phyloP scores from a whole-genome alignment of 1,284 basidiomycete species.

The Naganishia cerealis region DNA sequence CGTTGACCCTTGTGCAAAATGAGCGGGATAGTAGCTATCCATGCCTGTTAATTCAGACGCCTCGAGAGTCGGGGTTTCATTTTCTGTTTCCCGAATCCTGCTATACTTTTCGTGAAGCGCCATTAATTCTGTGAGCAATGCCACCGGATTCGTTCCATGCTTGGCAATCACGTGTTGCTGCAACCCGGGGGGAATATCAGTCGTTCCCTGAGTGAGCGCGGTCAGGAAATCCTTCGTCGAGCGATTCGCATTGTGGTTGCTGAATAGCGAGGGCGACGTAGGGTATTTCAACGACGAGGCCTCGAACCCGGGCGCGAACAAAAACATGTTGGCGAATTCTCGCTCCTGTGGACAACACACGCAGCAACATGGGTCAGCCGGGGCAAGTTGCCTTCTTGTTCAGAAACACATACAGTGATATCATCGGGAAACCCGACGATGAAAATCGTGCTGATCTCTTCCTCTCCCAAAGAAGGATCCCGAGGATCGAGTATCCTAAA shows the following conservation, averaged over 20 bases:
- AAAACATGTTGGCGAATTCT: constrained; percentile 99
- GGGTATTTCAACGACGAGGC: constrained; percentile 95
- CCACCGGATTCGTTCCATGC: constrained; percentile 24
- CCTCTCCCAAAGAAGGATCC: constrained; percentile 2
- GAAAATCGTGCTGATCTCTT: constrained; percentile 93
- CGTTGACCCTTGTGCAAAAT: constrained; percentile 21
- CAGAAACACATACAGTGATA: constrained; percentile 73
- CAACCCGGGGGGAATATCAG: constrained; percentile 28
- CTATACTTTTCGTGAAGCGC: constrained; percentile 23
- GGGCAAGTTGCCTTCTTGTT: background rate
- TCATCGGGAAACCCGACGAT: constrained; percentile 99
- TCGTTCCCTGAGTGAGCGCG: constrained; percentile 22
- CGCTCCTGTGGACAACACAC: constrained; percentile 66
- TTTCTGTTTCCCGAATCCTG: constrained; percentile 11
- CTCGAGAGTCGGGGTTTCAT: constrained; percentile 8
- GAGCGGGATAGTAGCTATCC: constrained; percentile 20
- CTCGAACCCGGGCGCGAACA: constrained; percentile 92
- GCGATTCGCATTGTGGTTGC: constrained; percentile 19
- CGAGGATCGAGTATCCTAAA: constrained; percentile 14
- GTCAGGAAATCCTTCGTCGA: constrained; percentile 25
- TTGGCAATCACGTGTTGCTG: constrained; percentile 33
- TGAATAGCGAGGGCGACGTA: constrained; percentile 57
- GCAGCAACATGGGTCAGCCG: background rate
- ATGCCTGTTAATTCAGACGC: constrained; percentile 11
- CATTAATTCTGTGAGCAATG: constrained; percentile 18